phyloP scores from a whole-genome alignment of 176 grass and related monocot genomes.

The Cymbopogon citratus region DNA sequence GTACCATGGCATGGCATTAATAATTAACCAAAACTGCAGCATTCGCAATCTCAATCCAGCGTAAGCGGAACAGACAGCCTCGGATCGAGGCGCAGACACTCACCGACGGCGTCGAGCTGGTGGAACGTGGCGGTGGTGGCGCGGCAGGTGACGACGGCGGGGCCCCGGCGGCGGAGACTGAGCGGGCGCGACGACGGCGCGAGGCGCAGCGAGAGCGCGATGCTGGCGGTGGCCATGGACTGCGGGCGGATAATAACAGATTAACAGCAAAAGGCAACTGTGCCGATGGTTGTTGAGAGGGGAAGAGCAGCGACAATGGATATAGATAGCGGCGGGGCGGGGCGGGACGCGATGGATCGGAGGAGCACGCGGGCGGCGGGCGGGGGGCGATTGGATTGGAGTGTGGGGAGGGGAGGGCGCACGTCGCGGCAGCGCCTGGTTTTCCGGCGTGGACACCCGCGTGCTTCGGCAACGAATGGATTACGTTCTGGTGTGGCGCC shows the following conservation, averaged over 20 bases:
- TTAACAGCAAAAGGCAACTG: neutral
- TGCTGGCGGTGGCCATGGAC: constrained; percentile 18
- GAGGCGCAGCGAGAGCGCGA: constrained; percentile 29
- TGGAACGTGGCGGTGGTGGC: constrained; percentile 32
- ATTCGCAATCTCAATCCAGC: neutral
- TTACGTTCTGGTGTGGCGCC: too few species aligned
- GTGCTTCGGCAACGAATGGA: neutral
- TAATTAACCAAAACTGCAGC: neutral
- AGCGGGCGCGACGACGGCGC: neutral
- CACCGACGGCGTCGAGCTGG: constrained; percentile 40
- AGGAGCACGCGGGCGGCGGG: neutral
- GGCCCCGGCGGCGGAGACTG: neutral
- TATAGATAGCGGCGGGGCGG: neutral
- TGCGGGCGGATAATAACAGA: neutral
- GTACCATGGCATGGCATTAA: neutral
- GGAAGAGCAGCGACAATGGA: neutral
- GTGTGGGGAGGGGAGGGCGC: too few species aligned
- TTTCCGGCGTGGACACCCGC: neutral
- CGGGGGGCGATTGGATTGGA: neutral
- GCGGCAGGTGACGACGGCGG: neutral
- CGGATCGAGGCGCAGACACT: neutral
- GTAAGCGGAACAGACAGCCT: neutral
- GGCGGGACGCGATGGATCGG: too few species aligned
- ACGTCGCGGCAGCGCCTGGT: neutral
- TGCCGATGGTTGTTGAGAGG: neutral